Evolutionary conservation across 345 rosid species (phyloP).

Genomic region (Erysimum cheiranthoides): DNA sequence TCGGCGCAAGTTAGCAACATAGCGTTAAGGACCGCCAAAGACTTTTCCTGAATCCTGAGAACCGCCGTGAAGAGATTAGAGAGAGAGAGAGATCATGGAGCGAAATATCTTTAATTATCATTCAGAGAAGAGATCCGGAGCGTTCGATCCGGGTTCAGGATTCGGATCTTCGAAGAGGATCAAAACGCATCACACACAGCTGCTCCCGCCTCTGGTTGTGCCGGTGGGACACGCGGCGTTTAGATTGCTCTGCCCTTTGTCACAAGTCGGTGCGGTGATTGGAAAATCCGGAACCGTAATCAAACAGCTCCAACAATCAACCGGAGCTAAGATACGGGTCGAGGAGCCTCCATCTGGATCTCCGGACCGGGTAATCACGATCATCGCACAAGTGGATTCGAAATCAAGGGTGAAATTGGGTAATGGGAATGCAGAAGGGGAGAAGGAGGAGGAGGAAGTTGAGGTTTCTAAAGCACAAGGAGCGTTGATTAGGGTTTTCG

Average conservation of each 20-base stretch:
- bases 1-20: constrained; percentile 29
- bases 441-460: constrained; percentile 46
- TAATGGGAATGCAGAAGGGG: background rate
- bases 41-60: background rate
- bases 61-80: constrained; percentile 29
- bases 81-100: constrained; percentile 38
- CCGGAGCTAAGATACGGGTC: constrained; percentile 78
- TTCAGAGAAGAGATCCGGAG: constrained; percentile 42
- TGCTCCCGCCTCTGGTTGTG: constrained; percentile 45
- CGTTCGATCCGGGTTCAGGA: constrained; percentile 42
- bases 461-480: constrained; percentile 83
- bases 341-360: constrained; percentile 72
- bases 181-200: constrained; percentile 49
- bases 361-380: constrained; percentile 71
- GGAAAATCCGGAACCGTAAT: constrained; percentile 83
- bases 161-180: constrained; percentile 65
- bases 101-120: constrained; percentile 23
- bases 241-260: constrained; percentile 73
- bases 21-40: constrained; percentile 29
- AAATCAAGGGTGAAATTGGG: constrained; percentile 35
- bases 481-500: constrained; percentile 78
- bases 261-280: constrained; percentile 81
- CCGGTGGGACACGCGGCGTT: constrained; percentile 70
- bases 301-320: constrained; percentile 78
- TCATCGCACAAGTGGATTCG: constrained; percentile 52